phyloP scores from a whole-genome alignment of 2,329 filamentous ascomycete genomes.

The Lasiodiplodia citricola region DNA sequence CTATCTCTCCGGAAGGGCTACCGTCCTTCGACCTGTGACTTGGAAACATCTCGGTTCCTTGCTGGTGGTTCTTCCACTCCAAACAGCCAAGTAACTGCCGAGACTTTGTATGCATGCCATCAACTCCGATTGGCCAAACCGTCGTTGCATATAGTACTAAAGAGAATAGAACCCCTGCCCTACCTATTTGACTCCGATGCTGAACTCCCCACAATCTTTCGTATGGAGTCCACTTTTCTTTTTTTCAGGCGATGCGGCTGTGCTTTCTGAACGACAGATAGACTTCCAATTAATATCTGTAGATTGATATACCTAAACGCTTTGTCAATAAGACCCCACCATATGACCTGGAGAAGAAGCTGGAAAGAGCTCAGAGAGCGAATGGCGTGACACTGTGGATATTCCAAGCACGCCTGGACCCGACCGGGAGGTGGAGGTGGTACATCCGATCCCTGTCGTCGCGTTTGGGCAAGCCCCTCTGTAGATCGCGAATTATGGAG shows the following conservation, averaged over 20 bases:
- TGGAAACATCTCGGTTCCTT: not conserved
- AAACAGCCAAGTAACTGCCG: too few relatives aligned
- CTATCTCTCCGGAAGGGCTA: not conserved
- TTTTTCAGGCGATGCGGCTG: not conserved
- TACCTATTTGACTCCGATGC: too few relatives aligned
- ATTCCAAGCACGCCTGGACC: not conserved
- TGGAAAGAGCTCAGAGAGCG: not conserved
- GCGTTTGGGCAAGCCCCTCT: not conserved
- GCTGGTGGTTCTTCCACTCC: not conserved
- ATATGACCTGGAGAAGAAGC: not conserved
- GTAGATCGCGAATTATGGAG: not conserved
- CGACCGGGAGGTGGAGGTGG: not conserved
- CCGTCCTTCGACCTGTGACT: not conserved
- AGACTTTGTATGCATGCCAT: not conserved
- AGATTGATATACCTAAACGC: not conserved
- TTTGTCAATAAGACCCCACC: not conserved
- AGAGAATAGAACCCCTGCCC: too few relatives aligned
- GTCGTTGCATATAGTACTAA: too few relatives aligned
- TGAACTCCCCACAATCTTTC: not conserved
- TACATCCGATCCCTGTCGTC: not conserved
- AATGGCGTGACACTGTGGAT: not conserved
- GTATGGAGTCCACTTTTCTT: not conserved
- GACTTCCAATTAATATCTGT: not conserved
- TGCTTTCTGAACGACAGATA: not conserved
- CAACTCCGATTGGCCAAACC: not conserved